Conservation (phyloP, 208 protist genomes). For the Trypanosoma mega region DNA sequence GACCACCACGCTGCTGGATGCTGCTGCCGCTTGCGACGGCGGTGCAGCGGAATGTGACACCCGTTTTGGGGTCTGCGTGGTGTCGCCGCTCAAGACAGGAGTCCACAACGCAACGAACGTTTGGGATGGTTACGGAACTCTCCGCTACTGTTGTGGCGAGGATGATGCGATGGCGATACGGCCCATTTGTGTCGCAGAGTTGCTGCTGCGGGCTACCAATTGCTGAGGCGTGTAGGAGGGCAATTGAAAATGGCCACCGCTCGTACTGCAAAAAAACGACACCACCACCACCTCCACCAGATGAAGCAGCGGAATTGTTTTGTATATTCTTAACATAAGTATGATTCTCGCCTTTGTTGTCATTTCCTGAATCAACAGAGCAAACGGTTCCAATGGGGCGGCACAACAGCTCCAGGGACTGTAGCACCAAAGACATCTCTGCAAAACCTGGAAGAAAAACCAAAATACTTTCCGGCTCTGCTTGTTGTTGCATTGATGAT, state of each 20-base stretch:
- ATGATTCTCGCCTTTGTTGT: neutral
- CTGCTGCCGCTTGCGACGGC: constrained; percentile 37
- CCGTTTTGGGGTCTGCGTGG: constrained; percentile 48
- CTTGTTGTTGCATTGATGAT: too few relatives aligned
- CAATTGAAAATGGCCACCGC: constrained; percentile 53
- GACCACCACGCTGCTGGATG: constrained; percentile 58
- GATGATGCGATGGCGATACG: constrained; percentile 48
- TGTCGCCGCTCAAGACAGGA: constrained; percentile 54
- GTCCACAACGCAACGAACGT: constrained; percentile 68
- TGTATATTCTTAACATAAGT: neutral
- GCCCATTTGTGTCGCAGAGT: constrained; percentile 32
- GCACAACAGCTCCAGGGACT: constrained; percentile 52
- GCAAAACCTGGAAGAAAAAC: constrained; percentile 75
- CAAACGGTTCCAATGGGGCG: neutral
- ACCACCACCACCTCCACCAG: neutral
- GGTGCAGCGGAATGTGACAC: constrained; percentile 45
- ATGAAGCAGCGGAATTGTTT: neutral
- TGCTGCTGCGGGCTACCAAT: constrained; percentile 67
- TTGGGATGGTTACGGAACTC: constrained; percentile 78
- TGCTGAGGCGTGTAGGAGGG: constrained; percentile 54
- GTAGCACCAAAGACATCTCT: constrained; percentile 64
- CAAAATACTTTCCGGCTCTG: constrained; percentile 47
- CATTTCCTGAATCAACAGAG: too few relatives aligned
- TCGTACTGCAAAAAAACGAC: constrained; percentile 44
- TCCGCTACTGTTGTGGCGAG: constrained; percentile 77